Conservation (phyloP, 805 yeast species). For the Scheffersomyces ergatensis region DNA sequence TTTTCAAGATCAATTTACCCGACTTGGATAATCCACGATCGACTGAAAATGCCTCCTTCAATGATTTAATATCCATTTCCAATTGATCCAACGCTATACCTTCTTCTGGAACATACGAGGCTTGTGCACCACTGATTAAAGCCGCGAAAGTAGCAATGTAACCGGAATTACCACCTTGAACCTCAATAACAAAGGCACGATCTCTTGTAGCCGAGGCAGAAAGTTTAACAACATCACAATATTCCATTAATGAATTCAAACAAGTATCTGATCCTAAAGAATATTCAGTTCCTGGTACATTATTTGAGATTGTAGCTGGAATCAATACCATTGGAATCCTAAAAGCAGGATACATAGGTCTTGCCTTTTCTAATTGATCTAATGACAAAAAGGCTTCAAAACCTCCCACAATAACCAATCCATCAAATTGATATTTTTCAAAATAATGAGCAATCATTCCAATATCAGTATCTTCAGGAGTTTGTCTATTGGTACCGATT, state of each 20-base stretch:
- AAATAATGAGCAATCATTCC: constrained; percentile 92
- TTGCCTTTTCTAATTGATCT: constrained; percentile 75
- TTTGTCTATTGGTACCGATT: constrained; percentile 89
- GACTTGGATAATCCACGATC: constrained; percentile 80
- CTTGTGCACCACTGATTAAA: constrained; percentile 86
- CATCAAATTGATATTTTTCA: constrained; percentile 85
- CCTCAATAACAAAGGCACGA: constrained; percentile 94
- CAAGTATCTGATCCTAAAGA: constrained; percentile 96
- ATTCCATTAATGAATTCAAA: constrained; percentile 82
- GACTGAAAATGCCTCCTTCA: constrained; percentile 63
- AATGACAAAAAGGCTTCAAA: constrained; percentile 93
- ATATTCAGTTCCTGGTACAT: constrained; percentile 98
- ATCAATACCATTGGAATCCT: constrained; percentile 90
- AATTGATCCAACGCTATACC: constrained; percentile 66
- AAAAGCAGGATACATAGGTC: constrained; percentile 81
- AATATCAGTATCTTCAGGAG: constrained; percentile 74
- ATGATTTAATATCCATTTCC: constrained; percentile 69
- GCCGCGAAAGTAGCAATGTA: constrained; percentile 86
- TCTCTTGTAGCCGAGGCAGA: constrained; percentile 92
- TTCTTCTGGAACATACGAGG: constrained; percentile 87
- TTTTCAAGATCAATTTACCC: constrained; percentile 83
- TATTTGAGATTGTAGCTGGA: constrained; percentile 95
- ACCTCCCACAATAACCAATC: constrained; percentile 90
- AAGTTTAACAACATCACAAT: constrained; percentile 94
- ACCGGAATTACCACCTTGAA: constrained; percentile 97